phyloP scores from a whole-genome alignment of 257 asterid species.

The Plantago elongata region DNA sequence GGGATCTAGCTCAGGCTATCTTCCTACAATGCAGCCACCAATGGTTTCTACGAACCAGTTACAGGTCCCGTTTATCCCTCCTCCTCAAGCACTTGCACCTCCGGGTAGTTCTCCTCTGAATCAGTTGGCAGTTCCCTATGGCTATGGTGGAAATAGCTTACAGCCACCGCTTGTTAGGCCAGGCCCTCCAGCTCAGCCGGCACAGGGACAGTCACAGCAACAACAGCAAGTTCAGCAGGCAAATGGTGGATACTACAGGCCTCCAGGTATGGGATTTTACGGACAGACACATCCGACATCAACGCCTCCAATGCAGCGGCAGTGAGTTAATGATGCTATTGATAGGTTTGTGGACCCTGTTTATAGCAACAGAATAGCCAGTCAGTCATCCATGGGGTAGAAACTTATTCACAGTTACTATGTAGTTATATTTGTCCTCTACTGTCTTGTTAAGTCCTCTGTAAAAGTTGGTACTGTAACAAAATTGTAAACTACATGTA shows the following conservation, averaged over 20 bases:
- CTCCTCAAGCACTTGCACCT: slow-evolving; percentile 37
- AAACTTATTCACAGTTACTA: slow-evolving; percentile 10
- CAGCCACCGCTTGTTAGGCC: slow-evolving; percentile 50
- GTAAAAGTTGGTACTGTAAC: neutral
- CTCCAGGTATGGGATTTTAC: slow-evolving; percentile 74
- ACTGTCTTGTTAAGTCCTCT: neutral
- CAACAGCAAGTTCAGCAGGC: slow-evolving; percentile 33
- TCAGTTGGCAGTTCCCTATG: slow-evolving; percentile 38
- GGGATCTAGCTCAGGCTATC: slow-evolving; percentile 41
- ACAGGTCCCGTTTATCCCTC: slow-evolving; percentile 35
- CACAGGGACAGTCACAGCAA: slow-evolving; percentile 29
- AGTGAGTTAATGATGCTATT: slow-evolving; percentile 32
- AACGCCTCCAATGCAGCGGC: slow-evolving; percentile 78
- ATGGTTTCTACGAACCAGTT: slow-evolving; percentile 37
- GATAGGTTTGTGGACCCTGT: slow-evolving; percentile 19
- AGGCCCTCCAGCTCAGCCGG: slow-evolving; percentile 40
- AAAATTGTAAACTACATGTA: slow-evolving; percentile 17
- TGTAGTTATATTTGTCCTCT: neutral
- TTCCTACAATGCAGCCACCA: slow-evolving; percentile 34
- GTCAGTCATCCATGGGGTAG: slow-evolving; percentile 10
- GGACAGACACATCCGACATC: slow-evolving; percentile 83
- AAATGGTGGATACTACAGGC: slow-evolving; percentile 62
- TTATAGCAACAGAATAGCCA: slow-evolving; percentile 5
- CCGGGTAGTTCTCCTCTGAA: slow-evolving; percentile 29
- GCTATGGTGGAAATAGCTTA: slow-evolving; percentile 45